Percentiles rank a stretch among this genome's conserved stretches.
Evolutionary conservation across 305 asterid genomes (phyloP).

Genomic region (Caryopteris hybrid): DNA sequence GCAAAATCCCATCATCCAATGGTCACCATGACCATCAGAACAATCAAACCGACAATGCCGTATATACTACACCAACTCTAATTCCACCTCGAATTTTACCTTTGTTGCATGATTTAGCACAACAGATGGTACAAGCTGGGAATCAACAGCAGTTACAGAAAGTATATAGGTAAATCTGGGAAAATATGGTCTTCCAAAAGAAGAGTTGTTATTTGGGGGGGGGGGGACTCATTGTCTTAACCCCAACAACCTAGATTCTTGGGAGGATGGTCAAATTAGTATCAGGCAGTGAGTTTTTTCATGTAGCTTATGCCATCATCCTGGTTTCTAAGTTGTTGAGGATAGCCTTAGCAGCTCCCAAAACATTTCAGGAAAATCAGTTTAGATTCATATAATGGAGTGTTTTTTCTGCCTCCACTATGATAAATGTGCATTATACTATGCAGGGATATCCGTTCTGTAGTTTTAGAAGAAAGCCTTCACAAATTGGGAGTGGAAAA

Average conservation of each 20-base stretch:
- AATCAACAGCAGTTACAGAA: conserved; percentile 73
- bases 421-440: conserved; percentile 14
- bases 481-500: conserved; percentile 96
- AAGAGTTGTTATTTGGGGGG: no score
- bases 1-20: conserved; percentile 61
- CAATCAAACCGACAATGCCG: conserved; percentile 52
- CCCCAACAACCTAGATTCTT: not conserved
- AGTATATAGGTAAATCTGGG: conserved; percentile 91
- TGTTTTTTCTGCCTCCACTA: not conserved
- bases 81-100: conserved; percentile 90
- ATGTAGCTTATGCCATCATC: not conserved
- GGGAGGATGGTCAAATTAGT: not conserved
- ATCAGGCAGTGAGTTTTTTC: not conserved
- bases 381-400: not conserved
- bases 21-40: conserved; percentile 65
- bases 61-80: conserved; percentile 79
- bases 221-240: no score
- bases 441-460: conserved; percentile 80
- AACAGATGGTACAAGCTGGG: conserved; percentile 94
- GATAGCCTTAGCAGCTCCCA: not conserved
- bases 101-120: conserved; percentile 84
- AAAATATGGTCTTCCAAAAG: conserved; percentile 3
- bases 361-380: conserved; percentile 3
- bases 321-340: not conserved
- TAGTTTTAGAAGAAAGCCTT: conserved; percentile 89